phyloP scores from a whole-genome alignment of 768 basidiomycete species.

The Suillus paluster region DNA sequence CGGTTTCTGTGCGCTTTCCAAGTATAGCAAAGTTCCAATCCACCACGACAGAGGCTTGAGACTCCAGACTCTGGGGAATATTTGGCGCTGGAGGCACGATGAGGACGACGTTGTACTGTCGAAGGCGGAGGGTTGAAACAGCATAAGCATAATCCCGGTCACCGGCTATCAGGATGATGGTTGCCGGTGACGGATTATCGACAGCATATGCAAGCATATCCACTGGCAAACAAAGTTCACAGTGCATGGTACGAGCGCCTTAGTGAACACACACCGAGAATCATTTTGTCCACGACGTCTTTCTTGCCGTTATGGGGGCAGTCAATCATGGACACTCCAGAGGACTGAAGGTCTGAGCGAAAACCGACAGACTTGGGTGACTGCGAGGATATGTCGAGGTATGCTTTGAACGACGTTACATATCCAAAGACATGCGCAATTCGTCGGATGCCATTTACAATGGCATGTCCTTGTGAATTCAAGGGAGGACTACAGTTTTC shows the following conservation, averaged over 20 bases:
- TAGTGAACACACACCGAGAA: slow-evolving; percentile 41
- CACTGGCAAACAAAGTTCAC: slow-evolving; percentile 41
- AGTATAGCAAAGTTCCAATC: slow-evolving; percentile 54
- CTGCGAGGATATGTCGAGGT: slow-evolving; percentile 51
- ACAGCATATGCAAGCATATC: slow-evolving; percentile 71
- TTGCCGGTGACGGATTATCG: slow-evolving; percentile 57
- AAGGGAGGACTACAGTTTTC: slow-evolving; percentile 39
- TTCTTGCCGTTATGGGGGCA: slow-evolving; percentile 39
- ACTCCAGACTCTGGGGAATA: slow-evolving; percentile 50
- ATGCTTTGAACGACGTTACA: slow-evolving; percentile 56
- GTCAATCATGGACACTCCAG: slow-evolving; percentile 46
- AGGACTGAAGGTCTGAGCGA: slow-evolving; percentile 49
- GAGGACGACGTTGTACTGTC: slow-evolving; percentile 56
- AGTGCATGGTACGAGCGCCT: slow-evolving; percentile 1
- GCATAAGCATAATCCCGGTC: slow-evolving; percentile 72
- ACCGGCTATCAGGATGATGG: slow-evolving; percentile 68
- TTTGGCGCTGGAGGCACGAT: slow-evolving; percentile 44
- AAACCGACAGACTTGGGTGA: slow-evolving; percentile 35
- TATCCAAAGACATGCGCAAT: slow-evolving; percentile 52
- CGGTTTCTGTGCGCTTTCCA: slow-evolving; percentile 27
- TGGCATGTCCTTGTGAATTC: slow-evolving; percentile 36
- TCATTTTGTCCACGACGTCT: slow-evolving; percentile 51
- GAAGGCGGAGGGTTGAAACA: slow-evolving; percentile 56
- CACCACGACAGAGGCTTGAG: slow-evolving; percentile 56
- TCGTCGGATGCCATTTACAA: slow-evolving; percentile 47